phyloP scores from a whole-genome alignment of 345 rosid genomes.

The Corymbia maculata region DNA sequence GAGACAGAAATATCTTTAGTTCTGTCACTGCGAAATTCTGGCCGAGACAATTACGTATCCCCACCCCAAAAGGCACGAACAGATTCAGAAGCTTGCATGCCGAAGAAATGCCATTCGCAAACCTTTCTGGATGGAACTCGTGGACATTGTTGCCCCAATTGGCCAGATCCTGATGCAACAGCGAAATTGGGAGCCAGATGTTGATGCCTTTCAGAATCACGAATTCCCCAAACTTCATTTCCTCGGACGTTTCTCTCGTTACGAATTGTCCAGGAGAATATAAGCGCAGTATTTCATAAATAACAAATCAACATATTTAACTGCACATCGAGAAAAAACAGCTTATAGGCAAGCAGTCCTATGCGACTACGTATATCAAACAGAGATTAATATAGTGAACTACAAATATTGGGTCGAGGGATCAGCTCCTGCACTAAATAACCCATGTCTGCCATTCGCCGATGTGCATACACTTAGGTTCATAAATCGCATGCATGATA shows the following conservation, averaged over 20 bases:
- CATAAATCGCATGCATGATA: neutral
- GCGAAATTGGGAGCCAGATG: constrained; percentile 5
- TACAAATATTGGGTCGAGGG: neutral
- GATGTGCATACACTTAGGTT: neutral
- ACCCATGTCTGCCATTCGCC: neutral
- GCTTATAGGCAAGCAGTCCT: neutral
- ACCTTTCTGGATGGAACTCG: constrained; percentile 15
- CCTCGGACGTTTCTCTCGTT: neutral
- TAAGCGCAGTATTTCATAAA: constrained; percentile 14
- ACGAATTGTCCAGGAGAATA: constrained; percentile 6
- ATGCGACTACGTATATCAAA: neutral
- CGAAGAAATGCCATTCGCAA: constrained; percentile 4
- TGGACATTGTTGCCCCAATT: constrained; percentile 13
- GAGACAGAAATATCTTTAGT: constrained; percentile 10
- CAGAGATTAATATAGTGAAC: neutral
- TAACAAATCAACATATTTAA: constrained; percentile 18
- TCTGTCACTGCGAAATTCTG: constrained; percentile 13
- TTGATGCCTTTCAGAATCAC: constrained; percentile 8
- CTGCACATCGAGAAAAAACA: neutral
- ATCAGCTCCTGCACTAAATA: neutral
- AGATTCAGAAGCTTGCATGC: constrained; percentile 1
- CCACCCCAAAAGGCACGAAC: constrained; percentile 7
- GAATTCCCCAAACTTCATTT: constrained; percentile 9
- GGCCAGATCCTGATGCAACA: constrained; percentile 4
- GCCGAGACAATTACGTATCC: constrained; percentile 3